Base-by-base conservation (phyloP, 345 rosid genomes). In the Lumnitzera racemosa region DNA sequence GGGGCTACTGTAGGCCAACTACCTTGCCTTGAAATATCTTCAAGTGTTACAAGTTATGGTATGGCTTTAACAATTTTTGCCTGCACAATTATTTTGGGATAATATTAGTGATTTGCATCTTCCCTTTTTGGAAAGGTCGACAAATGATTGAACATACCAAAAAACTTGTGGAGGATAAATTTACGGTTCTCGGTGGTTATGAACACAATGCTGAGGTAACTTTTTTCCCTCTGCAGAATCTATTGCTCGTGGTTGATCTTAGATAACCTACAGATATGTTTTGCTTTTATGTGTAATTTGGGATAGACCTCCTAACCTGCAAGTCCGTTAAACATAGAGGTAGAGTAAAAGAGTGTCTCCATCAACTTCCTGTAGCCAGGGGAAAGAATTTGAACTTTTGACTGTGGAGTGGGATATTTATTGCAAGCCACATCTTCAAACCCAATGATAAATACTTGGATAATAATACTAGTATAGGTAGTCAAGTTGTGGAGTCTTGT, bases 41-140 rank as follows among this genome's bases (percentile, higher is more conserved):
- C 99, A 51, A 94, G 99, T 60, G 96, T 94, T 61, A 94, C 99
- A 52, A 94, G 99, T 81, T 94, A 90, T 81, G 96, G 97, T 94
- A 88, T 66, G 66, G 63, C n/a, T 56, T 49, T 27, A 13, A 55
- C 47, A 16, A 14, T 24, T 46, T 27, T 13, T 15, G 51, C 46
- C 13, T 20, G 31, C 51, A 47, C 15, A 20, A 23, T 27, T 24
- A 15, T 47, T 51, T 24, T 48, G 24, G 49, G 25, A 17, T 14
- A 55, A 63, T 36, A 43, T 46, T 58, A 48, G 20, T 69, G 46
- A 43, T 54, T 59, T 65, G 62, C 29, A 46, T 61, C 78, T 66
- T 65, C 51, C 56, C 55, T 61, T 74, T 63, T 70, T 70, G 50
- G 73, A 55, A 80, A 94, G 99, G 99, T 69, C 90, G 97, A 55